A percentile compares a stretch with the other conserved stretches of the same genome.
phyloP scores from a whole-genome alignment of 192 early-diverging fungal species.

The Coemansia sp. region DNA sequence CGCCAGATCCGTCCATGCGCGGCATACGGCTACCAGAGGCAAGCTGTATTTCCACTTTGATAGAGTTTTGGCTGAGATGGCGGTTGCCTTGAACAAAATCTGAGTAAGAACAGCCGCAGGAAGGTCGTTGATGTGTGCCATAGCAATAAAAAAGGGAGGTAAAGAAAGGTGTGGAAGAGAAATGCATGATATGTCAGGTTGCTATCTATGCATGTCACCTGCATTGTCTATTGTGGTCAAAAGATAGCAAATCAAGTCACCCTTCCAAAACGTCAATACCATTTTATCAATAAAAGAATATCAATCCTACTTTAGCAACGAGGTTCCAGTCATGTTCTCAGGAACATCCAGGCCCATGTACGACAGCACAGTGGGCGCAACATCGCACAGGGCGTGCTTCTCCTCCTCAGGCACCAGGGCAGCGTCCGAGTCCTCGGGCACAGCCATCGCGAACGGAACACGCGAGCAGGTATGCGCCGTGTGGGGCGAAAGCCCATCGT shows the following conservation, averaged over 20 bases:
- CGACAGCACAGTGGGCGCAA: slow-evolving; percentile 56
- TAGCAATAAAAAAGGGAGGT: neutral
- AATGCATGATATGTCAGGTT: neutral
- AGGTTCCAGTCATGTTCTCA: slow-evolving; percentile 92
- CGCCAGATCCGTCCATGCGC: neutral
- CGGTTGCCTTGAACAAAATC: neutral
- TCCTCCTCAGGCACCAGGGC: slow-evolving; percentile 56
- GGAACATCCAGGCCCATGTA: slow-evolving; percentile 92
- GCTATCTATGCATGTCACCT: slow-evolving; percentile 19
- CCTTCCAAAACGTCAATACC: too few species aligned
- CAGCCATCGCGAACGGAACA: slow-evolving; percentile 85
- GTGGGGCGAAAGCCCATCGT: slow-evolving; percentile 48
- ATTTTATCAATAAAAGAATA: too few species aligned
- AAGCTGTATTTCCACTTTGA: neutral
- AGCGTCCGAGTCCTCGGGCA: slow-evolving; percentile 44
- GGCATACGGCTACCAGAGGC: neutral
- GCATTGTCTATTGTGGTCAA: slow-evolving; percentile 6
- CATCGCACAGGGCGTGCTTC: slow-evolving; percentile 63
- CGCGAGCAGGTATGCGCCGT: slow-evolving; percentile 92
- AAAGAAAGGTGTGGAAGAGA: neutral
- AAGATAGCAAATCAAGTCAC: too few species aligned
- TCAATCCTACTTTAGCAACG: slow-evolving; percentile 53
- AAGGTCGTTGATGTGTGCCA: slow-evolving; percentile 1
- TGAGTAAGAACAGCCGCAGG: neutral
- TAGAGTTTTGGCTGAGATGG: neutral